Conservation (phyloP, 2,329 filamentous ascomycete genomes). For the Penicillium sp. region DNA sequence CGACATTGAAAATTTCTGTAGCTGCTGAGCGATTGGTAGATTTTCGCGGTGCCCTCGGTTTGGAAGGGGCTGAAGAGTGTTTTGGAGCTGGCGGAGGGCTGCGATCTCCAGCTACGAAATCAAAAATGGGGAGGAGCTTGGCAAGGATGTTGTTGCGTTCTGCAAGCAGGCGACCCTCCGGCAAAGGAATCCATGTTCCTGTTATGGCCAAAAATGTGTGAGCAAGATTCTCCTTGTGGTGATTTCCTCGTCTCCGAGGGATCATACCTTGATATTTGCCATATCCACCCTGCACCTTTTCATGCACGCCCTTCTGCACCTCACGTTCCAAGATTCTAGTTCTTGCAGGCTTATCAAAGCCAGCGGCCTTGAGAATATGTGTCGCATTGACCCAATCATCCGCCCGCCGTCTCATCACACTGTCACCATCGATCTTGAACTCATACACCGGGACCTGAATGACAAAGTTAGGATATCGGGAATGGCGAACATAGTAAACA, state of each 20-base stretch:
- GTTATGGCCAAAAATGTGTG: constrained; percentile 4
- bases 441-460: constrained; percentile 94
- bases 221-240: constrained; percentile 2
- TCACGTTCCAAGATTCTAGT: constrained; percentile 94
- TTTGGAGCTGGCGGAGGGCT: constrained; percentile 93
- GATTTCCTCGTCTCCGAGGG: background rate
- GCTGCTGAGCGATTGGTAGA: constrained; percentile 52
- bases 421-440: constrained; percentile 78
- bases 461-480: background rate
- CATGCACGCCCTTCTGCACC: constrained; percentile 92
- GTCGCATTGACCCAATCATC: constrained; percentile 99
- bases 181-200: constrained; percentile 95
- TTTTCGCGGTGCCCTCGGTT: constrained; percentile 69
- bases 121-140: constrained; percentile 81
- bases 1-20: constrained; percentile 33
- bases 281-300: constrained; percentile 97
- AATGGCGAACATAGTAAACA: background rate
- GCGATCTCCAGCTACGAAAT: constrained; percentile 77
- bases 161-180: constrained; percentile 75
- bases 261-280: constrained; percentile 88
- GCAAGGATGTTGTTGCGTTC: constrained; percentile 83
- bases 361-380: constrained; percentile 93
- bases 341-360: constrained; percentile 93
- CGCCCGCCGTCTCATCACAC: constrained; percentile 91
- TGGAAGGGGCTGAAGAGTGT: constrained; percentile 70